Base-by-base conservation (phyloP, 176 grass and related monocot species). In the Carex parvula region DNA sequence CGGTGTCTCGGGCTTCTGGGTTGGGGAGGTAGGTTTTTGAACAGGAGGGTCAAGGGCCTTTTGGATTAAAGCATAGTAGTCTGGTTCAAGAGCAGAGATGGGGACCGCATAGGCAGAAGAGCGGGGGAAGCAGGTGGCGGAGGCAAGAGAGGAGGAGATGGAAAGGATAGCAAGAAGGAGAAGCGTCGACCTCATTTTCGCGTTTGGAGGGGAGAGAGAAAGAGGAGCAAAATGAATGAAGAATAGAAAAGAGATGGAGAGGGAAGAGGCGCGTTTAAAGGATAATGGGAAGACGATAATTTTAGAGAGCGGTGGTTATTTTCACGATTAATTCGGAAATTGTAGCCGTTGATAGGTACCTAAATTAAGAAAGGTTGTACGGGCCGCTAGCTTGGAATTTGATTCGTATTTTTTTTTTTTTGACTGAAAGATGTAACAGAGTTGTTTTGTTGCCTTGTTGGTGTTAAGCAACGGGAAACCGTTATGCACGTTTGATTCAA, bases 281-380 rank as follows among this genome's bases (percentile, higher is more conserved):
- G 81, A 65, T 12, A 64, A 67, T 42, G 37, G 13, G 80, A 69
- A 66, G 81, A 29, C 20, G 81, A 64, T 81, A 81, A 81, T 81
- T 81, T 81, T 81, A 81, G 79, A 81, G 60, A 24, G 20, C 5
- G 42, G 62, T 54, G n/a, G 81, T 83, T 83, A 78, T n/a, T 63
- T 33, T 50, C 11, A 37, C 22, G 1, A 66, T 83, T 35, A 20
- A 66, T 20, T 55, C 16, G 48, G 22, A 44, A 83, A 68, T 83
- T 69, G 5, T 55, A 66, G 18, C 81, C 81, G 81, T 83, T 83
- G 35, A 29, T 69, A 50, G 17, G 22, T 83, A 10, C 5, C 81
- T 83, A 68, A 83, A 68, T 83, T 83, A 33, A 33, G 73, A 20
- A 10, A 37, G 18, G 24, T 32, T 57, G 73, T 32, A 22, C 46